phyloP scores from a whole-genome alignment of 139 green algal species.

The Astrephomene gubernaculifera region DNA sequence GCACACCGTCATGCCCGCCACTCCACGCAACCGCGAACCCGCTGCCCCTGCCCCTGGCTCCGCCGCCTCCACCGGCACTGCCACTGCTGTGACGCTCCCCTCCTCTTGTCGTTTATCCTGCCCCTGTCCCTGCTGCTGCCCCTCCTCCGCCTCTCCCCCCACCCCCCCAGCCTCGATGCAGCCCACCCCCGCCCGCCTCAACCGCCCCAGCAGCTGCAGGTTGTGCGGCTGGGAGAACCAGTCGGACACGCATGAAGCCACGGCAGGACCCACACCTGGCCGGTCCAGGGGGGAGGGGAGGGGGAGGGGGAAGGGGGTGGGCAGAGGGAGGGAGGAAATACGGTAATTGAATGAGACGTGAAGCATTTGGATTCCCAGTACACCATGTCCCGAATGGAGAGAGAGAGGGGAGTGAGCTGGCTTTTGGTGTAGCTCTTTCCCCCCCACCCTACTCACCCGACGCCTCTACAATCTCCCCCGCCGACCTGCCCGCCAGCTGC shows the following conservation, averaged over 20 bases:
- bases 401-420: not conserved
- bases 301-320: not conserved
- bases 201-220: constrained; percentile 38
- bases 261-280: constrained; percentile 10
- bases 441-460: not conserved
- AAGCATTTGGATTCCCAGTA: not conserved
- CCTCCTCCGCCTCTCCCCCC: not conserved
- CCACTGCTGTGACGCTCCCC: not conserved
- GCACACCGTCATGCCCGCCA: constrained; percentile 20
- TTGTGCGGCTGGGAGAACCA: constrained; percentile 42
- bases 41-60: not conserved
- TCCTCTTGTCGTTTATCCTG: not conserved
- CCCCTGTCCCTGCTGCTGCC: not conserved
- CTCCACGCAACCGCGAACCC: not conserved
- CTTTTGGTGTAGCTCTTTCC: not conserved
- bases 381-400: no score
- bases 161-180: not conserved
- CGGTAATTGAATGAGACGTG: not conserved
- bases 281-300: no score
- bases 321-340: not conserved
- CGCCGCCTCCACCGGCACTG: not conserved
- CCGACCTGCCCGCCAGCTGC: not conserved
- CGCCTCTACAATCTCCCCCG: not conserved
- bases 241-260: not conserved
- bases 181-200: constrained; percentile 11